phyloP scores from a whole-genome alignment of 208 protist genomes.

The Acanthamoeba pearcei region DNA sequence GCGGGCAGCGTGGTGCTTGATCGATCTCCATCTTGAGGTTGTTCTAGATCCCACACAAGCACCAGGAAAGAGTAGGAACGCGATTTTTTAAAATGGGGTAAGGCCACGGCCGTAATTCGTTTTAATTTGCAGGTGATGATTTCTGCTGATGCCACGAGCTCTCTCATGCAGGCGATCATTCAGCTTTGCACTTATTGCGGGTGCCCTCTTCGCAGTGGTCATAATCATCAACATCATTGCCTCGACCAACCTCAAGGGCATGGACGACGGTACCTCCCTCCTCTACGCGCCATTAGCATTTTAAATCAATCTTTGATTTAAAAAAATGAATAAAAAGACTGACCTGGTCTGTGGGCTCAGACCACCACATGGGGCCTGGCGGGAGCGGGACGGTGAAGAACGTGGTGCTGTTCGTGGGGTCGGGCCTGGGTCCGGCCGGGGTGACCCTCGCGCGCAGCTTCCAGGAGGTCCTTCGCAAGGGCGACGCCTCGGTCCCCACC shows the following conservation, averaged over 20 bases:
- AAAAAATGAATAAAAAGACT: not conserved
- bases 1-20: not conserved
- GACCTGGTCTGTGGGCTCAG: not conserved
- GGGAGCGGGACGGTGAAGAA: not conserved
- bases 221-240: constrained; percentile 50
- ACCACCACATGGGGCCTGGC: not conserved
- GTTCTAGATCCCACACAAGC: not conserved
- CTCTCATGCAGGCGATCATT: constrained; percentile 41
- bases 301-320: not conserved
- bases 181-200: constrained; percentile 31
- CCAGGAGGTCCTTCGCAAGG: not conserved
- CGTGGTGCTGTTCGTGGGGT: constrained; percentile 24
- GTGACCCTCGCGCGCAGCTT: constrained; percentile 37
- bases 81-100: not conserved
- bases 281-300: not conserved
- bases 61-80: not conserved
- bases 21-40: not conserved
- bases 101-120: not conserved
- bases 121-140: not conserved
- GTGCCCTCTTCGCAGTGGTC: not conserved
- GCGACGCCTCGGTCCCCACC: not conserved
- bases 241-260: not conserved
- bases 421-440: constrained; percentile 11
- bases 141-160: not conserved
- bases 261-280: not conserved